phyloP scores from a whole-genome alignment of 495 filamentous ascomycete species.

The Clohesyomyces aquaticus region DNA sequence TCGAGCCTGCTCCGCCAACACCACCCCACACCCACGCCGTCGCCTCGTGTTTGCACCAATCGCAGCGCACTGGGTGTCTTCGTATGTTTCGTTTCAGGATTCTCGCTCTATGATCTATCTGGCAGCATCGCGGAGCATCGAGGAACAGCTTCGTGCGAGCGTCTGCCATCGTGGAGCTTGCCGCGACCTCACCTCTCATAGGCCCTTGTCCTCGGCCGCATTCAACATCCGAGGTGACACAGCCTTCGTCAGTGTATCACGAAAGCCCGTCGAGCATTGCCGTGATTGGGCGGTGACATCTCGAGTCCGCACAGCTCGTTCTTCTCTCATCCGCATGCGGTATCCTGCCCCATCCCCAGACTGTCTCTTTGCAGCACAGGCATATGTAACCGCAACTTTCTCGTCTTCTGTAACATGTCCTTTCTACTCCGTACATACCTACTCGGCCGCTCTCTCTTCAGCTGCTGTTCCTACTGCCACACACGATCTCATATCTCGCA shows the following conservation, averaged over 20 bases:
- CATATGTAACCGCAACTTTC: not conserved
- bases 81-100: not conserved
- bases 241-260: not conserved
- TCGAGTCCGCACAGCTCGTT: not conserved
- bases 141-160: no score
- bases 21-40: not conserved
- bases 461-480: no score
- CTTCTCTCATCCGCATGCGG: not conserved
- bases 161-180: not conserved
- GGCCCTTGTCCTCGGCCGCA: not conserved
- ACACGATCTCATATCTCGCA: no score
- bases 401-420: not conserved
- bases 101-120: no score
- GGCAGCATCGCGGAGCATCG: no score
- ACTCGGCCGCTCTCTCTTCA: no score
- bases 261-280: no score
- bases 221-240: not conserved
- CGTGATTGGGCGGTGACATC: not conserved
- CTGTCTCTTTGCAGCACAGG: not conserved
- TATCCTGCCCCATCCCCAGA: not conserved
- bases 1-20: not conserved
- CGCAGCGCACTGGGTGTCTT: not conserved
- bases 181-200: no score
- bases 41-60: not conserved
- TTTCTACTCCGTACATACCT: no score